Base-by-base conservation (phyloP, 2,329 filamentous ascomycete species). In the Monosporascus sp. region DNA sequence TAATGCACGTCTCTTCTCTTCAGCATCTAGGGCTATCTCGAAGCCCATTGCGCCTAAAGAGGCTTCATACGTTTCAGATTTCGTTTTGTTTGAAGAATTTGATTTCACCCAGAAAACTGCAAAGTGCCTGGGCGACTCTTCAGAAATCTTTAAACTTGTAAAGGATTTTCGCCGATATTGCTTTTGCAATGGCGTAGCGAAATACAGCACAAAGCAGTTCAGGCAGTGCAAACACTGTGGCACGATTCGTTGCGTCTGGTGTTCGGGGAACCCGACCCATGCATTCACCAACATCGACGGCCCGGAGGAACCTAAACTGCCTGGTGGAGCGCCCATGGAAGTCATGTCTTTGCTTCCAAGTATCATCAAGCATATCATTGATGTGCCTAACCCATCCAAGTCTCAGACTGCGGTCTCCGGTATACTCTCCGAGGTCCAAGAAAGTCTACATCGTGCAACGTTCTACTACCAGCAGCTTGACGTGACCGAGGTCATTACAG, bases 181-280 rank as follows among this genome's bases (percentile, higher is more conserved):
- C 48, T 66, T 58, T 38, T 73, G 71, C 52, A 66, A 69, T 24
- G 61, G 62, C 11, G 60, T 58, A 7, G 63, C 60, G 9, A 68
- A 65, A 25, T 66, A 69, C 38, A 68, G 62, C 41, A 59, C 62
- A 3, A 54, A 59, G 1, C 48, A 60, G 2, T 59, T 65, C 9
- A 5, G 62, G 47, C 47, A 57, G 9, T 76, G 74, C 52, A n/a
- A 39, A 0, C 55, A 60, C 5, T 76, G 74, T 52, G 58, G 53
- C 6, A 63, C 63, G 6, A 66, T 67, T n/a, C 68, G 71, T 15
- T 76, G 74, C 59, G 54, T 55, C 11, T 61, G 54, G 27, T 76
- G 74, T 52, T 59, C 61, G 8, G 71, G 72, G 1, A 75, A 75
- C 34, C 73, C 74, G 0, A 36, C 44, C 0, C 74, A 76, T 53